These are phyloP conservation scores for Amesomyces nigricolor DNA, from an alignment of 2,329 filamentous ascomycete species.

Conservation along the genomic window DNA sequence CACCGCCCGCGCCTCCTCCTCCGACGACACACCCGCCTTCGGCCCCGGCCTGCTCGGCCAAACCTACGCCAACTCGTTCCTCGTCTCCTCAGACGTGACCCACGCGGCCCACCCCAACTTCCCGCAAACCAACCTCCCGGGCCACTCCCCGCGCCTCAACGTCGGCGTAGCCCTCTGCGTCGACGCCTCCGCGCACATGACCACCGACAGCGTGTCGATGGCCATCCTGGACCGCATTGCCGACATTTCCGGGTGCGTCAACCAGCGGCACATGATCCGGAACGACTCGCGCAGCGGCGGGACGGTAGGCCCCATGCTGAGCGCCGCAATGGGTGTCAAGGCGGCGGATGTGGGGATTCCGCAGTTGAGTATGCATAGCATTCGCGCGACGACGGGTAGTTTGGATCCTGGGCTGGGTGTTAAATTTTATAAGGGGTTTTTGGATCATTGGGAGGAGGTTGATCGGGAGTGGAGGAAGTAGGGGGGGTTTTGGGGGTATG, in stretches of 20 bases:
- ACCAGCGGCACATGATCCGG: slow-evolving; percentile 90
- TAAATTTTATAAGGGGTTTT: slow-evolving; percentile 81
- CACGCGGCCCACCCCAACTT: slow-evolving; percentile 97
- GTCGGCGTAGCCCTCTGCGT: slow-evolving; percentile 74
- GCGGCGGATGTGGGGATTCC: slow-evolving; percentile 84
- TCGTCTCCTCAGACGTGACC: slow-evolving; percentile 87
- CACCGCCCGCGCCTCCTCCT: slow-evolving; percentile 31
- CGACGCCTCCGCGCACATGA: slow-evolving; percentile 93
- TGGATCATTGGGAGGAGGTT: slow-evolving; percentile 79
- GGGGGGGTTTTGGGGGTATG: not conserved
- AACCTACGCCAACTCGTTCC: slow-evolving; percentile 87
- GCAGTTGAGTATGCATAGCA: slow-evolving; percentile 90
- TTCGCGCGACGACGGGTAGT: slow-evolving; percentile 80
- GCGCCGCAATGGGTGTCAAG: slow-evolving; percentile 70
- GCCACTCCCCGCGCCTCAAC: slow-evolving; percentile 84
- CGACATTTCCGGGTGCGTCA: slow-evolving; percentile 61
- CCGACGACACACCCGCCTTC: slow-evolving; percentile 34
- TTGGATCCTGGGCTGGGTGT: slow-evolving; percentile 84
- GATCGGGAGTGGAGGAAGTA: slow-evolving; percentile 64
- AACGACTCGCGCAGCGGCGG: slow-evolving; percentile 88
- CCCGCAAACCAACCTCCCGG: slow-evolving; percentile 70
- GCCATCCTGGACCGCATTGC: slow-evolving; percentile 75
- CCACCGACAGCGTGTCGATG: slow-evolving; percentile 81
- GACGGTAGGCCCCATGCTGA: slow-evolving; percentile 91
- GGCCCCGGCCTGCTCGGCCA: slow-evolving; percentile 63